Evolutionary conservation across 192 early-diverging fungal genomes (phyloP), one percentile per base, ranked within the genome.

Genomic region (Chytriomyces sp.): DNA sequence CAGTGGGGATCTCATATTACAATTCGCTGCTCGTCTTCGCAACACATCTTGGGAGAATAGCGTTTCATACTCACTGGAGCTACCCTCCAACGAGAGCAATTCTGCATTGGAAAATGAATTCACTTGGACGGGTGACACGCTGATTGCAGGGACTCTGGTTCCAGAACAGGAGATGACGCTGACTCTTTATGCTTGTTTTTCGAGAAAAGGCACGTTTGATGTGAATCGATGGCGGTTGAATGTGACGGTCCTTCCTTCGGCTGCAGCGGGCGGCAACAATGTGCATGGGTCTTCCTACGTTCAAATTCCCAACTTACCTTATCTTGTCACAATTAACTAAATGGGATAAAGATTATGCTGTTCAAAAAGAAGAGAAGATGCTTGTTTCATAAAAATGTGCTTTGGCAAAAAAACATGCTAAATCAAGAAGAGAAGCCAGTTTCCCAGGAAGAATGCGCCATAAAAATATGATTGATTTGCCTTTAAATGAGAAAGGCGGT

Each of bases 21-120:
- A 85, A 4, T 77, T 93, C 25, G 78, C 59, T 14, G 73, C 92
- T 4, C 57, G 62, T 6, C 68, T 93, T 41, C 81, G 84, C 69
- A 93, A 93, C 77, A 91, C 86, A 33, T 90, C 91, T 0, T 90
- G 91, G 86, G 89, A 85, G 63, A 88, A 88, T 60, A 60, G 60
- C 4, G 79, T 85, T 59, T 68, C 73, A 12, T 92, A 85, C 63
- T 82, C 81, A 3, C 64, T 92, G 0, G 89, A 91, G 67, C 65
- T 88, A 58, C 81, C 75, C n/a, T 37, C 61, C 36, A 67, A 38
- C 65, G 44, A 74, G 33, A 36, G 26, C 64, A 74, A 54, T 37
- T 17, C 36, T 14, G 41, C 59, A 33, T 12, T 54, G 54, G 54
- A 72, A 39, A 38, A 30, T 34, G 72, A 77, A 32, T 88, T 92